phyloP scores from a whole-genome alignment of 1,284 basidiomycete genomes.

The Ceratobasidium sp. region DNA sequence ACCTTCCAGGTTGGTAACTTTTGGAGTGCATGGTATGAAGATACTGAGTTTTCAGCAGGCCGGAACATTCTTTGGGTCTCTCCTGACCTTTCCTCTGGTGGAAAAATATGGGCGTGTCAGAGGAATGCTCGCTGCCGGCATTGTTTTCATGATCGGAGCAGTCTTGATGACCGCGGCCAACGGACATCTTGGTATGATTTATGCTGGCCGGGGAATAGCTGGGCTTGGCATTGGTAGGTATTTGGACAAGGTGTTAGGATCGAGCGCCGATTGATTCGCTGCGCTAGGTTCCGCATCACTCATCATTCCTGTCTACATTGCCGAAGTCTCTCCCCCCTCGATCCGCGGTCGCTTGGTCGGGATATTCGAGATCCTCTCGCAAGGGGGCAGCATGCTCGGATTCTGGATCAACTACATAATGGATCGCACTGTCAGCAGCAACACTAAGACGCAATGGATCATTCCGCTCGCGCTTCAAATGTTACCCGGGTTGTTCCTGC shows the following conservation, averaged over 20 bases:
- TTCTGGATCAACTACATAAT: conserved; percentile 49
- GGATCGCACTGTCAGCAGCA: conserved; percentile 40
- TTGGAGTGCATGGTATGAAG: background rate
- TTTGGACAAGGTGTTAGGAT: background rate
- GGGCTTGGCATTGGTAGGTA: conserved; percentile 50
- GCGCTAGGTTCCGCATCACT: conserved; percentile 44
- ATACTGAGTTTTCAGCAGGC: conserved; percentile 44
- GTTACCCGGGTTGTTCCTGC: conserved; percentile 48
- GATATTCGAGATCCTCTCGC: conserved; percentile 48
- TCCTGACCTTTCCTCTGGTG: conserved; percentile 47
- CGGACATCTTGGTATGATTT: conserved; percentile 47
- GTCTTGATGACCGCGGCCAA: conserved; percentile 49
- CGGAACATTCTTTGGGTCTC: conserved; percentile 51
- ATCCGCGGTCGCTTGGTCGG: conserved; percentile 49
- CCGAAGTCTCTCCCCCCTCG: conserved; percentile 49
- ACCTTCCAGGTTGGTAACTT: conserved; percentile 45
- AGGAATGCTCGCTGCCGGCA: conserved; percentile 47
- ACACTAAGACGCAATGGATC: conserved; percentile 48
- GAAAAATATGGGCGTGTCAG: conserved; percentile 48
- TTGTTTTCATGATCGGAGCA: conserved; percentile 51
- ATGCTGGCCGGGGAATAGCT: conserved; percentile 49
- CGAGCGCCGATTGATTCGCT: conserved; percentile 28
- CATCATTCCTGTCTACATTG: conserved; percentile 51
- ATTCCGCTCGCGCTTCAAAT: conserved; percentile 50
- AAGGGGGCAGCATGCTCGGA: conserved; percentile 48